Conservation (phyloP, 2,329 filamentous ascomycete genomes). For the Epichloe hybrida region DNA sequence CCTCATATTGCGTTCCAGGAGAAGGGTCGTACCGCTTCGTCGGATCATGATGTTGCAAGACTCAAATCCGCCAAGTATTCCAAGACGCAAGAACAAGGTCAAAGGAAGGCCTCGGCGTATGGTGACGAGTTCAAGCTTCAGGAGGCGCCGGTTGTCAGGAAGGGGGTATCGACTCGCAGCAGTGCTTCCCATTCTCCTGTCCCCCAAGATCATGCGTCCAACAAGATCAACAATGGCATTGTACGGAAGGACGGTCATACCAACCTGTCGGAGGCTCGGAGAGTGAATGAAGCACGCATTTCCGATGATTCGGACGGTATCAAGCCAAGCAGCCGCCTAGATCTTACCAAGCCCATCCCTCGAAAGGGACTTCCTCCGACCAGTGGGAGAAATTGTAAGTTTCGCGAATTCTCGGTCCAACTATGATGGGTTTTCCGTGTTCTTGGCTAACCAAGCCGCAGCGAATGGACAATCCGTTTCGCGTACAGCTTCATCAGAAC, state of each 20-base stretch:
- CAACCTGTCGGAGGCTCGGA: constrained; percentile 16
- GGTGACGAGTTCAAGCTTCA: constrained; percentile 58
- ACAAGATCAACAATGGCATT: constrained; percentile 21
- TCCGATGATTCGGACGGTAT: constrained; percentile 44
- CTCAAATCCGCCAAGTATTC: constrained; percentile 37
- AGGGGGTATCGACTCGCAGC: constrained; percentile 27
- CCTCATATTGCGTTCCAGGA: constrained; percentile 92
- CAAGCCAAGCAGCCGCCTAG: constrained; percentile 24
- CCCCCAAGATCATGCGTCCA: constrained; percentile 21
- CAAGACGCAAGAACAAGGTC: constrained; percentile 22
- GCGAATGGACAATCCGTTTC: constrained; percentile 2
- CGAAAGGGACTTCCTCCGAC: constrained; percentile 49
- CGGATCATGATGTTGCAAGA: constrained; percentile 43
- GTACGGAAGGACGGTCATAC: constrained; percentile 13
- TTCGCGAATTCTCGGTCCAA: not conserved
- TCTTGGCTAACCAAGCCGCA: not conserved
- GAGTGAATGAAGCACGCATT: constrained; percentile 32
- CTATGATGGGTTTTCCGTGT: not conserved
- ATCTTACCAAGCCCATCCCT: constrained; percentile 36
- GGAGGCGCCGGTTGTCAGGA: constrained; percentile 60
- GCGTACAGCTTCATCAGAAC: not conserved
- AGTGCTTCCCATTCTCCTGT: constrained; percentile 28
- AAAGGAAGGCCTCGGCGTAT: constrained; percentile 14
- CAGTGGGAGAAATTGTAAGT: constrained; percentile 28
- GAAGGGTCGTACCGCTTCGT: constrained; percentile 49